Base-by-base conservation (phyloP, 2,329 filamentous ascomycete genomes). In the Uncinocarpus reesii region DNA sequence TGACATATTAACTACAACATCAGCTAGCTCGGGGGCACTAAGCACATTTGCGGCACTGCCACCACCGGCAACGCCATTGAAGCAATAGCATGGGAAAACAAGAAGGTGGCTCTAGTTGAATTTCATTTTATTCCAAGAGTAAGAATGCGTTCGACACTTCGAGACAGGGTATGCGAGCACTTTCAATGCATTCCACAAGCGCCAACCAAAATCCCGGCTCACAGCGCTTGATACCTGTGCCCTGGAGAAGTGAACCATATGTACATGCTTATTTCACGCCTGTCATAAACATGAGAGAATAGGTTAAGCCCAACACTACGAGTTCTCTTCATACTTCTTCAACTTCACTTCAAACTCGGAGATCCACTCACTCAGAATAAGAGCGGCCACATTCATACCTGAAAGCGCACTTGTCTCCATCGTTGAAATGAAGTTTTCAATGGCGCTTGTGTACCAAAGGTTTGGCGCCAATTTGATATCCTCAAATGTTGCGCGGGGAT, bases 351-450 rank as follows among this genome's bases (percentile, higher is more conserved):
- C 44, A 43, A 54, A 52, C 47, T 55, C 43, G 13, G 49, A 44
- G 11, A 49, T 51, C 48, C 54, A 53, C 31, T 54, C 71, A 45
- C 76, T 75, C 60, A 64, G 60, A 42, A 79, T 79, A 53, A 79
- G 74, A 48, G 72, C 71, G 13, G 71, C 72, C 47, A 77, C 71
- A 52, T 81, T 81, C 61, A 65, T 72, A 4, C 92, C 92, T 80
- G 92, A 92, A 56, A 96, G 66, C 1, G 86, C 84, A 63, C 82
- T 95, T 5, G 92, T 95, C 72, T 98, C 92, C 92, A 98, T 96
- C 0, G 88, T 95, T 7, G 84, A 92, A 56, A 96, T 93, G 63
- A 98, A 95, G 56, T 83, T 83, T 68, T 96, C 90, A 36, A 96
- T 93, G 0, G 75, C 76, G 45, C 72, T 71, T 4, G 78, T 80